Evolutionary conservation across 2,329 filamentous ascomycete species (phyloP).

Genomic region (Monilinia laxa): DNA sequence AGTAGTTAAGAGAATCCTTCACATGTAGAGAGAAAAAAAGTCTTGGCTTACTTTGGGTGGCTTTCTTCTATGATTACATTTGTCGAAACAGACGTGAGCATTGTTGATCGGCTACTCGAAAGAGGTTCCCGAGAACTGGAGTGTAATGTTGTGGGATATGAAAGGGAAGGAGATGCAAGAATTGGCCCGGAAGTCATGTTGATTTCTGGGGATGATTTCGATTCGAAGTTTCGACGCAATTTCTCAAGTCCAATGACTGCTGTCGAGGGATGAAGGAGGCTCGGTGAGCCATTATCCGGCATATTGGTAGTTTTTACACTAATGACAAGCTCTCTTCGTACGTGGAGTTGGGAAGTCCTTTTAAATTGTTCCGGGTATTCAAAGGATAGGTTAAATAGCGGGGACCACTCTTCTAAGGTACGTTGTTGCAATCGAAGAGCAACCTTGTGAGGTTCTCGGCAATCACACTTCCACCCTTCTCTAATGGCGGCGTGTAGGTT

Average conservation of each 20-base stretch:
- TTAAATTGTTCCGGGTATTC: too few relatives aligned
- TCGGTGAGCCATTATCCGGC: too few relatives aligned
- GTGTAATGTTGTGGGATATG: neutral
- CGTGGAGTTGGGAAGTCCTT: too few relatives aligned
- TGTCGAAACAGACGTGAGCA: neutral
- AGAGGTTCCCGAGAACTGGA: neutral
- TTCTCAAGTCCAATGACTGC: neutral
- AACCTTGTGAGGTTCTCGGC: too few relatives aligned
- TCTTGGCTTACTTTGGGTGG: neutral
- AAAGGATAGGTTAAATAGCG: too few relatives aligned
- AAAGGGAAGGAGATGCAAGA: neutral
- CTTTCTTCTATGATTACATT: neutral
- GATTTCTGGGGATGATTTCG: neutral
- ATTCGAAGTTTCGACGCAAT: constrained; percentile 10
- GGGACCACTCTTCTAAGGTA: too few relatives aligned
- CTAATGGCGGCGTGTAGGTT: too few relatives aligned
- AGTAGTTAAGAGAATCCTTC: too few relatives aligned
- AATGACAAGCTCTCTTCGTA: too few relatives aligned
- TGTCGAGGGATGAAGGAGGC: constrained; percentile 12
- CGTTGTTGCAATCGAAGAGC: too few relatives aligned
- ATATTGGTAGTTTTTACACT: too few relatives aligned
- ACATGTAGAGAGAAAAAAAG: neutral
- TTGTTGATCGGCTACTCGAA: neutral
- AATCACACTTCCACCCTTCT: too few relatives aligned
- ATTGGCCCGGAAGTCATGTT: neutral